phyloP scores from a whole-genome alignment of 768 basidiomycete species.

The Collybia sp. region DNA sequence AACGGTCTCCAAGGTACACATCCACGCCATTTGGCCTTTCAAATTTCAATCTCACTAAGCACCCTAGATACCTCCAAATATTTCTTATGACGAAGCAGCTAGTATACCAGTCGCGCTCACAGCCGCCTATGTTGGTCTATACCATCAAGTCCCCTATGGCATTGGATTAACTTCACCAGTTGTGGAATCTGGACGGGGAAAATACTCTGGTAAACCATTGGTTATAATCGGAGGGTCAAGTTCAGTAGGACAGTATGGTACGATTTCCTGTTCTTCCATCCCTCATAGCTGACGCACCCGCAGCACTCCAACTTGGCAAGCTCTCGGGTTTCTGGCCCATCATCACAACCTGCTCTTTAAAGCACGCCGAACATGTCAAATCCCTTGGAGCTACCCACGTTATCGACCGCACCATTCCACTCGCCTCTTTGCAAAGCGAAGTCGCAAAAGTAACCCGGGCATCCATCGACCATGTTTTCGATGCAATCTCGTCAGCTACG shows the following conservation, averaged over 20 bases:
- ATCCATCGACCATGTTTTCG: conserved; percentile 18
- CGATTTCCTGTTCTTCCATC: not conserved
- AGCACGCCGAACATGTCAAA: conserved; percentile 21
- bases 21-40: not conserved
- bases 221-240: conserved; percentile 16
- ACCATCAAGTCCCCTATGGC: conserved; percentile 8
- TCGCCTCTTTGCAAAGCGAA: conserved; percentile 3
- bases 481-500: conserved; percentile 26
- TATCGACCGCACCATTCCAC: conserved; percentile 16
- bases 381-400: conserved; percentile 33
- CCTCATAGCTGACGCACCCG: not conserved
- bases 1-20: conserved; percentile 25
- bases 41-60: conserved; percentile 1
- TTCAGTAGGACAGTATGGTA: conserved; percentile 17
- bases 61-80: conserved; percentile 30
- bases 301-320: conserved; percentile 32
- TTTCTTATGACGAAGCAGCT: conserved; percentile 38
- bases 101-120: conserved; percentile 37
- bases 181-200: conserved; percentile 4
- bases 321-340: conserved; percentile 35
- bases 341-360: conserved; percentile 26
- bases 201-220: conserved; percentile 11
- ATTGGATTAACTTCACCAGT: conserved; percentile 10
- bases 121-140: conserved; percentile 34
- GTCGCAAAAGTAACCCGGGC: conserved; percentile 8